phyloP scores from a whole-genome alignment of 805 yeast species.

The Kluyveromyces starmeri region DNA sequence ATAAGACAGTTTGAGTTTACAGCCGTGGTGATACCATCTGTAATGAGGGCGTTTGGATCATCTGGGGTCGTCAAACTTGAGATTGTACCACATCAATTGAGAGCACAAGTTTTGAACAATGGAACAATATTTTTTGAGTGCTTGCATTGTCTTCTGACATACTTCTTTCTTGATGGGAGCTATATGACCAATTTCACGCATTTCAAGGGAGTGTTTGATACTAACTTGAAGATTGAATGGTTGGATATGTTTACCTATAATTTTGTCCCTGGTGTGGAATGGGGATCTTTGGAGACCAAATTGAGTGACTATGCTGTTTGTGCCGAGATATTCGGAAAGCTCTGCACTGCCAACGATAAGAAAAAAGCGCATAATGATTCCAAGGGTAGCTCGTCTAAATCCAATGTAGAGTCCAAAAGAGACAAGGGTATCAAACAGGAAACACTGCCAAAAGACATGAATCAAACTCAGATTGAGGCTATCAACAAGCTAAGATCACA shows the following conservation, averaged over 20 bases:
- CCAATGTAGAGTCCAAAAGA: constrained; percentile 1
- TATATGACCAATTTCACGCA: constrained; percentile 54
- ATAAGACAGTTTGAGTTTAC: constrained; percentile 56
- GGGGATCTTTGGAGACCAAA: constrained; percentile 38
- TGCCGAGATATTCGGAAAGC: constrained; percentile 12
- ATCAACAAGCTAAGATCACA: constrained; percentile 29
- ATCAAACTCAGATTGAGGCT: constrained; percentile 11
- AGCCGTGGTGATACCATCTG: constrained; percentile 52
- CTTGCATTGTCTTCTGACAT: constrained; percentile 39
- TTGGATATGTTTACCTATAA: constrained; percentile 48
- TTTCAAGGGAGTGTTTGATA: constrained; percentile 51
- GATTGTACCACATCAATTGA: constrained; percentile 38
- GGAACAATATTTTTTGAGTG: constrained; percentile 48
- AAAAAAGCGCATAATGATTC: constrained; percentile 3
- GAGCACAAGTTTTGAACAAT: constrained; percentile 44
- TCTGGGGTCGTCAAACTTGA: constrained; percentile 46
- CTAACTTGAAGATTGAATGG: constrained; percentile 61
- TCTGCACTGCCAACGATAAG: constrained; percentile 8
- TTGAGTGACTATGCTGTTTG: constrained; percentile 24
- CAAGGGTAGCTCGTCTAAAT: constrained; percentile 3
- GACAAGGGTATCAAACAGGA: constrained; percentile 3
- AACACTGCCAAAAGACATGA: constrained; percentile 3
- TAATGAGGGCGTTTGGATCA: constrained; percentile 43
- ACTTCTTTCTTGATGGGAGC: constrained; percentile 62
- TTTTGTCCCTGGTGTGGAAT: constrained; percentile 38